Conservation (phyloP, 179 eudicot species). For the Nepenthes alata region DNA sequence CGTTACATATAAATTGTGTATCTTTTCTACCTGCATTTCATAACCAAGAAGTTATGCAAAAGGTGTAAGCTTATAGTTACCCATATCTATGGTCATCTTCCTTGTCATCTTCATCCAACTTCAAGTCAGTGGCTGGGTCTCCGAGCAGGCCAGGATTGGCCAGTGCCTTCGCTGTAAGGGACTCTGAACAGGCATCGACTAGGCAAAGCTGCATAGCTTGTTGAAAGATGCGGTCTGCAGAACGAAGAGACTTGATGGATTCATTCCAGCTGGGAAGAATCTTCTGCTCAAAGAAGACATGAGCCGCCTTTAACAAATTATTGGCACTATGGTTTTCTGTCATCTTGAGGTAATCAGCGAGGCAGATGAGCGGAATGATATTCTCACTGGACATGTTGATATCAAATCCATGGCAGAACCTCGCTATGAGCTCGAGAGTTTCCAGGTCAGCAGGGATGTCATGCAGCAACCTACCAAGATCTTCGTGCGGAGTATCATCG, state of each 20-base stretch:
- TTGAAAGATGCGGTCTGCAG: conserved; percentile 18
- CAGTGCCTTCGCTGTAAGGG: conserved; percentile 27
- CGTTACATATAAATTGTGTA: conserved; percentile 4
- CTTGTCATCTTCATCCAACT: conserved; percentile 1
- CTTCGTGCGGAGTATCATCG: not conserved
- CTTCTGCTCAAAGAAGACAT: conserved; percentile 23
- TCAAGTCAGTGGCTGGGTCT: conserved; percentile 20
- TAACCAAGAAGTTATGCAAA: not conserved
- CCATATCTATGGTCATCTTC: conserved; percentile 7
- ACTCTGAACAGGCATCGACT: conserved; percentile 23
- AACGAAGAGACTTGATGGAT: conserved; percentile 31
- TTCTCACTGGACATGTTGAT: conserved; percentile 40
- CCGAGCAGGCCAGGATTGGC: conserved; percentile 42
- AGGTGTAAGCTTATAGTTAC: conserved; percentile 1
- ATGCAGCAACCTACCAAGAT: not conserved
- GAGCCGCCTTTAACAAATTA: conserved; percentile 28
- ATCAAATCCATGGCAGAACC: conserved; percentile 6
- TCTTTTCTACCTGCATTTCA: not conserved
- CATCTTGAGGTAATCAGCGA: conserved; percentile 52
- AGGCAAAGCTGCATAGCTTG: conserved; percentile 35
- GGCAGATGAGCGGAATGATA: conserved; percentile 35
- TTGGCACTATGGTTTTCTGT: conserved; percentile 42
- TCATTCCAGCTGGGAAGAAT: conserved; percentile 55
- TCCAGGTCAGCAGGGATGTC: not conserved
- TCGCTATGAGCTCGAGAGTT: not conserved